phyloP scores from a whole-genome alignment of 1,284 basidiomycete species.

The Trichosporon asahii region DNA sequence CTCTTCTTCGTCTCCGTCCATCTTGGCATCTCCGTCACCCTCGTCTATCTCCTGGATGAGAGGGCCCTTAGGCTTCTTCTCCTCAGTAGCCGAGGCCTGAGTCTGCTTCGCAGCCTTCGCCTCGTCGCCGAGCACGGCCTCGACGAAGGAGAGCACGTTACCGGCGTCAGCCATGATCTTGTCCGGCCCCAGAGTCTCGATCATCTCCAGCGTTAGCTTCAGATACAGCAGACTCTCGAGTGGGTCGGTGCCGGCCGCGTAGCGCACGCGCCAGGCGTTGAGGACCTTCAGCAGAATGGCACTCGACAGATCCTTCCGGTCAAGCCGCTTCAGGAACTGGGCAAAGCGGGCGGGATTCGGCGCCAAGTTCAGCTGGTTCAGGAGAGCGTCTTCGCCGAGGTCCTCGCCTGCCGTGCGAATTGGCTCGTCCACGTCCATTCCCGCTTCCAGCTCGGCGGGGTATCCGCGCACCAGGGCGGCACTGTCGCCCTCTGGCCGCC shows the following conservation, averaged over 20 bases:
- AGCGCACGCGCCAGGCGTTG: constrained; percentile 61
- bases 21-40: constrained; percentile 15
- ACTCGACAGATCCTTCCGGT: constrained; percentile 65
- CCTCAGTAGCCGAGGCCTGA: constrained; percentile 6
- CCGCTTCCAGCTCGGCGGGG: constrained; percentile 17
- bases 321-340: constrained; percentile 61
- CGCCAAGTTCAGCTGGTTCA: constrained; percentile 64
- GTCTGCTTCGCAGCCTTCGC: constrained; percentile 12
- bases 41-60: constrained; percentile 25
- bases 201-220: constrained; percentile 74
- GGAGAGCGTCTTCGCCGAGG: constrained; percentile 54
- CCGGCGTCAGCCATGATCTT: constrained; percentile 67
- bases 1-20: constrained; percentile 25
- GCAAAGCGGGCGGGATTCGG: constrained; percentile 70
- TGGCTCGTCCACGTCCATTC: constrained; percentile 20
- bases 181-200: constrained; percentile 63
- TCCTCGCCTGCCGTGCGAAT: neutral
- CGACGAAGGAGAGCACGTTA: constrained; percentile 73
- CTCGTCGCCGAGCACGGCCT: constrained; percentile 59
- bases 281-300: constrained; percentile 69
- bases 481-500: constrained; percentile 18
- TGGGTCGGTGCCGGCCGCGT: constrained; percentile 48
- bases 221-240: constrained; percentile 60
- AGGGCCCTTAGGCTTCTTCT: constrained; percentile 12
- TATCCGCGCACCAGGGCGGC: constrained; percentile 18